phyloP scores from a whole-genome alignment of 208 protist genomes.

The Trichomonas tenax region DNA sequence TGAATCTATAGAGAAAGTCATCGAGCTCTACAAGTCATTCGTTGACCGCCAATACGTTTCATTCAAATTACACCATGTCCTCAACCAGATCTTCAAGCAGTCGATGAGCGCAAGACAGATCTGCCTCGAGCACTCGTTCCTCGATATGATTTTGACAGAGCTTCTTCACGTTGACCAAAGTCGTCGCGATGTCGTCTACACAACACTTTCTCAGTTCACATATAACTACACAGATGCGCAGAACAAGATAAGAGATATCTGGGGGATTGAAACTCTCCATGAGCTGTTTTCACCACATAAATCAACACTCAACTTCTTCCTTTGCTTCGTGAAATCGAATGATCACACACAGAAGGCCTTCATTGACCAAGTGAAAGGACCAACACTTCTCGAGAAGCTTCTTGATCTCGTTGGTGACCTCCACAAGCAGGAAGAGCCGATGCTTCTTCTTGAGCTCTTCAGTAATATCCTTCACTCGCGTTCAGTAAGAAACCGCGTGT shows the following conservation, averaged over 20 bases:
- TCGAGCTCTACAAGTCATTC: neutral
- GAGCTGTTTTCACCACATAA: neutral
- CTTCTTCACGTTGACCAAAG: neutral
- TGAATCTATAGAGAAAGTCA: neutral
- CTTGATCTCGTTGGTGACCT: neutral
- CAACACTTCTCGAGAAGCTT: neutral
- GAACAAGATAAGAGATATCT: neutral
- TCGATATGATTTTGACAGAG: neutral
- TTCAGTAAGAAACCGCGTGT: neutral
- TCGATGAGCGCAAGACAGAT: neutral
- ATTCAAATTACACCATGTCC: neutral
- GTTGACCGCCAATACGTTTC: neutral
- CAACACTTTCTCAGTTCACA: neutral
- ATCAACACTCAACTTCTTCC: neutral
- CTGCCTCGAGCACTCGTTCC: neutral
- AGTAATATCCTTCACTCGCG: neutral
- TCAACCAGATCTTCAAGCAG: neutral
- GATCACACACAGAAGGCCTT: neutral
- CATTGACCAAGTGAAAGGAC: neutral
- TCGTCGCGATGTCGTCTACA: neutral
- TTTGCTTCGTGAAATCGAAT: neutral
- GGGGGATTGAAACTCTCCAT: neutral
- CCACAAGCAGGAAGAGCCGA: neutral
- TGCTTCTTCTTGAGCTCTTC: neutral
- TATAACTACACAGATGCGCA: neutral